Evolutionary conservation across 139 green algal species (phyloP).

Genomic region (Pseudopediastrum boryanum): DNA sequence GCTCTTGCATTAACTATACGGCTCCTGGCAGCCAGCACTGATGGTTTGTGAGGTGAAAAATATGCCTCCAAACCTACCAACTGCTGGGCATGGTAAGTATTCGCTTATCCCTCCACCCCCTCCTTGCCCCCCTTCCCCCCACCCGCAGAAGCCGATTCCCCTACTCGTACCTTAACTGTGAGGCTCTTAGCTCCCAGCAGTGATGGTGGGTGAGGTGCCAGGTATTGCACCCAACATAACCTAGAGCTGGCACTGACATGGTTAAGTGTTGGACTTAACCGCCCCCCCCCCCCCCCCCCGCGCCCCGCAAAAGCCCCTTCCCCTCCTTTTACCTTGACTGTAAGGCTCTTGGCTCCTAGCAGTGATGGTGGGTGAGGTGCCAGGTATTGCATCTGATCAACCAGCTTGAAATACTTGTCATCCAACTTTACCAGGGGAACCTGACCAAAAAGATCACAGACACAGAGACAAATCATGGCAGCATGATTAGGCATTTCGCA

Average conservation of each 20-base stretch:
- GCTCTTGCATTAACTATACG: not conserved
- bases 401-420: conserved; percentile 77
- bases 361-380: conserved; percentile 61
- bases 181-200: not conserved
- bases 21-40: not conserved
- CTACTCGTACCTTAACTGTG: conserved; percentile 41
- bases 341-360: conserved; percentile 59
- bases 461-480: no score
- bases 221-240: no score
- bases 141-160: conserved; percentile 59
- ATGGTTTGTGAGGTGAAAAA: not conserved
- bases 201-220: not conserved
- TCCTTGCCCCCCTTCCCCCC: not conserved
- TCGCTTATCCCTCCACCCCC: not conserved
- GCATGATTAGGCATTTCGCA: no score
- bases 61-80: no score
- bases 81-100: no score
- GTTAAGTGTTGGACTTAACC: not conserved
- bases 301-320: conserved; percentile 53
- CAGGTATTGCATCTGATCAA: conserved; percentile 82
- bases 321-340: conserved; percentile 79
- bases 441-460: conserved; percentile 15
- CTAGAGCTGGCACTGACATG: no score
- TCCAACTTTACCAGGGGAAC: conserved; percentile 83
- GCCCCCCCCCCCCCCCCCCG: not conserved